A percentile compares a stretch with the other conserved stretches of the same genome.
phyloP scores from a whole-genome alignment of 2,329 filamentous ascomycete genomes.

The Colletotrichum tabaci region DNA sequence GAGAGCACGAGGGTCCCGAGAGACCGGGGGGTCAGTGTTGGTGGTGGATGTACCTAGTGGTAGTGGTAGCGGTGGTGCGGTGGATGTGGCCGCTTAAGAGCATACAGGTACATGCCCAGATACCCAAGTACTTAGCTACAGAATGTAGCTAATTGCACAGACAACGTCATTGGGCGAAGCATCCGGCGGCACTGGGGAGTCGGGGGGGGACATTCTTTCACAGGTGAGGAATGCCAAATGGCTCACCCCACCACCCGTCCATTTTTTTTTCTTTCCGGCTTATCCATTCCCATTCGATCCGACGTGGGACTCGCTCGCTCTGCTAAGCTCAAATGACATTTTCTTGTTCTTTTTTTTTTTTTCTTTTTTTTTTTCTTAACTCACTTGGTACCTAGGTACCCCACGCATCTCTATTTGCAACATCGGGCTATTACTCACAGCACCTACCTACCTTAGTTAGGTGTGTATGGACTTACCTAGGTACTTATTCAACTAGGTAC shows the following conservation, averaged over 20 bases:
- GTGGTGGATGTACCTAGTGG: no score
- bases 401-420: no score
- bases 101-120: constrained; percentile 9
- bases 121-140: no score
- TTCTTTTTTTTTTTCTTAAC: no score
- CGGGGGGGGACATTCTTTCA: background rate
- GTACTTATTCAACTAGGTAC: no score
- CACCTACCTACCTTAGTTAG: no score
- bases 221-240: background rate
- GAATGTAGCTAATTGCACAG: background rate
- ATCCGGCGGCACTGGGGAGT: constrained; percentile 8
- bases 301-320: background rate
- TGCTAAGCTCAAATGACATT: constrained; percentile 23
- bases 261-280: background rate
- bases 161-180: constrained; percentile 27
- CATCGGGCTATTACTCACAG: no score
- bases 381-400: no score
- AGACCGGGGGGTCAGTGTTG: constrained; percentile 12
- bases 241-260: constrained; percentile 8
- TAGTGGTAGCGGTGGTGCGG: no score
- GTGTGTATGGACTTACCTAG: no score
- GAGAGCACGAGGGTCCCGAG: constrained; percentile 36
- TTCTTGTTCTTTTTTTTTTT: no score
- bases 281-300: constrained; percentile 1
- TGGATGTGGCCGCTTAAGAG: constrained; percentile 21